These are phyloP conservation scores for Corrigiola litoralis DNA, from an alignment of 179 eudicot species.

Conservation along the genomic window DNA sequence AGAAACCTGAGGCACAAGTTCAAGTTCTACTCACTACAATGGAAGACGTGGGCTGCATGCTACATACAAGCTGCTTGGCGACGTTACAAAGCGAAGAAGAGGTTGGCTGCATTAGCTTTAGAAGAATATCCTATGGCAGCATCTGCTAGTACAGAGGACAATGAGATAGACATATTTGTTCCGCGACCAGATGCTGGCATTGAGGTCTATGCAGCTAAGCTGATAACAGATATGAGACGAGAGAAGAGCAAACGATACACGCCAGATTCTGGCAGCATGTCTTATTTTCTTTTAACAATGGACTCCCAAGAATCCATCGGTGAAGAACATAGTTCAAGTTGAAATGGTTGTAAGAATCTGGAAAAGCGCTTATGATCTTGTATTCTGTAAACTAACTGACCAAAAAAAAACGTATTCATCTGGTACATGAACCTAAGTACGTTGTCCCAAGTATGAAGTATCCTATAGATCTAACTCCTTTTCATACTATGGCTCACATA, in stretches of 20 bases:
- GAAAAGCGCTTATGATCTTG: too few relatives aligned
- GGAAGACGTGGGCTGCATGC: constrained; percentile 25
- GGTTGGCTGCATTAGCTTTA: background rate
- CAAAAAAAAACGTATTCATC: too few relatives aligned
- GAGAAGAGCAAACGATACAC: constrained; percentile 17
- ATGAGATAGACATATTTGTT: constrained; percentile 19
- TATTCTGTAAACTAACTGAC: too few relatives aligned
- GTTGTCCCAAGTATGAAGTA: too few relatives aligned
- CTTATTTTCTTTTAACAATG: background rate
- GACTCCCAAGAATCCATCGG: background rate
- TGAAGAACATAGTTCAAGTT: too few relatives aligned
- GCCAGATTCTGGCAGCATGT: background rate
- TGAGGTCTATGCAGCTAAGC: constrained; percentile 29
- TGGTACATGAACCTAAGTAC: too few relatives aligned
- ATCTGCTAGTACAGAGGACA: background rate
- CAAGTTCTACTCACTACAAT: constrained; percentile 22
- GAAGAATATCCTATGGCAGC: background rate
- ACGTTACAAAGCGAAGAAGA: constrained; percentile 3
- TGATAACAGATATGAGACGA: constrained; percentile 12
- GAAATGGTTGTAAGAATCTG: too few relatives aligned
- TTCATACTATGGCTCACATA: too few relatives aligned
- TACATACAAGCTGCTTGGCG: constrained; percentile 28
- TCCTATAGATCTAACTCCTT: too few relatives aligned
- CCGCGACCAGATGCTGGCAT: constrained; percentile 25
- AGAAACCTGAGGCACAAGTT: constrained; percentile 14